phyloP scores from a whole-genome alignment of 1,139 yeast genomes.

The Lizanozyma gosingica region DNA sequence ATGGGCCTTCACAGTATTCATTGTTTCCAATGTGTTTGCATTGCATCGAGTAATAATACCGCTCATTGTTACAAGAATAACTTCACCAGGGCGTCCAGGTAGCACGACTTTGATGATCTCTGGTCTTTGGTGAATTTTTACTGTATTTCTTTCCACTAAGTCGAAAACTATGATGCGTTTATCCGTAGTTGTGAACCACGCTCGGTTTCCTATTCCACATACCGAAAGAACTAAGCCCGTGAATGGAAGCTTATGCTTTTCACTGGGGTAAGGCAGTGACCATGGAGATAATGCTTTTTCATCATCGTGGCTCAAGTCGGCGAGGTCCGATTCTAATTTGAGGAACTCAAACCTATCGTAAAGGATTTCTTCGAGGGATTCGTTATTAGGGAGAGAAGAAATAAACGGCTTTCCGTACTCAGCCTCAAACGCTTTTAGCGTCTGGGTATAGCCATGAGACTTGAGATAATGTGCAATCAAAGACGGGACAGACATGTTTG shows the following conservation, averaged over 20 bases:
- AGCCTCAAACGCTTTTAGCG: constrained; percentile 39
- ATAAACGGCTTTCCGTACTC: constrained; percentile 34
- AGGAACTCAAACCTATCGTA: constrained; percentile 38
- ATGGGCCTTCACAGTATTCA: constrained; percentile 17
- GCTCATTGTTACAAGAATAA: constrained; percentile 32
- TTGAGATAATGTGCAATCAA: constrained; percentile 50
- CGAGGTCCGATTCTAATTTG: constrained; percentile 9
- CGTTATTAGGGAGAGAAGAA: constrained; percentile 19
- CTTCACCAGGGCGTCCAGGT: constrained; percentile 7
- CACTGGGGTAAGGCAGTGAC: constrained; percentile 25
- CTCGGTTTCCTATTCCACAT: constrained; percentile 7
- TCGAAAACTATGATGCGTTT: constrained; percentile 16
- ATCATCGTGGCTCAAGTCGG: constrained; percentile 5
- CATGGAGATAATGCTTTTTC: constrained; percentile 12
- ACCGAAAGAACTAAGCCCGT: constrained; percentile 19
- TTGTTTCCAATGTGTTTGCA: constrained; percentile 5
- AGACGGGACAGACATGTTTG: constrained; percentile 16
- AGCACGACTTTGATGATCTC: constrained; percentile 26
- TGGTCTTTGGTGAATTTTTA: constrained; percentile 9
- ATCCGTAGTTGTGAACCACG: constrained; percentile 18
- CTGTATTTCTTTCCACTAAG: constrained; percentile 8
- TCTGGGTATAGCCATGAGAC: constrained; percentile 33
- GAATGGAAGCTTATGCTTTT: constrained; percentile 4
- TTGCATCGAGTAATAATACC: constrained; percentile 19
- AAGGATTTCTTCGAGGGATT: constrained; percentile 42